A percentile compares a stretch with the other conserved stretches of the same genome.
These are phyloP conservation scores for Whalleya microplaca DNA, from an alignment of 2,329 filamentous ascomycete species.

Conservation along the genomic window DNA sequence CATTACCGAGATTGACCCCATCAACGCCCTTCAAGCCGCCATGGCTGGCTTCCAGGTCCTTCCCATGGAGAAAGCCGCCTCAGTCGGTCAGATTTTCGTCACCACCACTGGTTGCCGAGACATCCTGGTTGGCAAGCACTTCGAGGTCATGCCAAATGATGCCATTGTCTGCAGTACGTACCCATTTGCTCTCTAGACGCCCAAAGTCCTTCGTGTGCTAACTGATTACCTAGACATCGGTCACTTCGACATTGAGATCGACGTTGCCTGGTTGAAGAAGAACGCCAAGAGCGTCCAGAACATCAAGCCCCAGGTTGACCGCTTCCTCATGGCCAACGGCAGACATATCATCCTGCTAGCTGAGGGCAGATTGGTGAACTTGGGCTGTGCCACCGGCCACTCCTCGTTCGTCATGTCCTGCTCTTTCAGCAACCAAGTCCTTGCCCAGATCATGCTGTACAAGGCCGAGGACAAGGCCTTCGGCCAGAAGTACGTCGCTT, in stretches of 20 bases:
- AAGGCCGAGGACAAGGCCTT: slow-evolving; percentile 89
- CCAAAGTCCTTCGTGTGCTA: slow-evolving; percentile 13
- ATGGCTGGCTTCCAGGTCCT: slow-evolving; percentile 96
- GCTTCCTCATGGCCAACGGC: slow-evolving; percentile 91
- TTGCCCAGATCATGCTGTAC: slow-evolving; percentile 98
- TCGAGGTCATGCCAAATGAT: slow-evolving; percentile 94
- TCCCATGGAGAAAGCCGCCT: slow-evolving; percentile 96
- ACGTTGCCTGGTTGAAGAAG: slow-evolving; percentile 99
- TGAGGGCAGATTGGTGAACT: slow-evolving; percentile 98
- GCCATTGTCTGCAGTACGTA: slow-evolving; percentile 94
- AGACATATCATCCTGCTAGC: slow-evolving; percentile 98
- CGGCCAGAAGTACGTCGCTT: slow-evolving; percentile 93
- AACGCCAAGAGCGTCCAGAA: slow-evolving; percentile 92
- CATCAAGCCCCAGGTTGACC: slow-evolving; percentile 99
- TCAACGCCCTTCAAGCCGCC: slow-evolving; percentile 98
- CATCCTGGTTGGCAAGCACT: slow-evolving; percentile 90
- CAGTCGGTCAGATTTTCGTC: slow-evolving; percentile 94
- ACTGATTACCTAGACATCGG: slow-evolving; percentile 72
- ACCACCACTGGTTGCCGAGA: slow-evolving; percentile 99
- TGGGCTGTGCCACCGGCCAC: slow-evolving; percentile 98
- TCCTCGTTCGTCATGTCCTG: slow-evolving; percentile 99
- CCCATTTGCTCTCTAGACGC: slow-evolving; percentile 11
- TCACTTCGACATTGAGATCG: slow-evolving; percentile 99
- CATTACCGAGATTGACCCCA: slow-evolving; percentile 96
- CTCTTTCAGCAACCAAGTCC: slow-evolving; percentile 99